Evolutionary conservation across 345 rosid genomes (phyloP), one percentile per base, ranked within the genome.

Genomic region (Eucalyptus marginata): DNA sequence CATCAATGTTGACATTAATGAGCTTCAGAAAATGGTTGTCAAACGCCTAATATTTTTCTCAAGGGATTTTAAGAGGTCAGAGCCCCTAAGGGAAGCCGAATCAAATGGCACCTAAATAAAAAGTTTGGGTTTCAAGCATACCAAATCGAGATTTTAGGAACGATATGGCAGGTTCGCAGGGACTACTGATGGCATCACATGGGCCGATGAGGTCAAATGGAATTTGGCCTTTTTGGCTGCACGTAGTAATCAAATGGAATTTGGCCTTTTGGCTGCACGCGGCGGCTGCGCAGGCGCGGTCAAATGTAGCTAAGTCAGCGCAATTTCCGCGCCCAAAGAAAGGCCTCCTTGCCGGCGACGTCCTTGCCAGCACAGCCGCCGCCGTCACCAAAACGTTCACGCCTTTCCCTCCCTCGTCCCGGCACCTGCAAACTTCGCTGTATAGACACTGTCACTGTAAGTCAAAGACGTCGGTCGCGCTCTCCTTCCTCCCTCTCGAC

Each of bases 141-240:
- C 24, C 7, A 1, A 8, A 5, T 0, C 7, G 4, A 9, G 36
- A 36, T 3, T 33, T 9, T 33, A 18, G 7, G 4, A 4, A 3
- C 6, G 4, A 10, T 3, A 4, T 3, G 3, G 24, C 25, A 18
- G 14, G 7, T 71, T 3, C 2, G 40, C 10, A 3, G 43, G 13
- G 80, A 16, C 40, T 16, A 68, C 20, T 16, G n/a, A 59, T 68
- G 43, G 2, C 7, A 36, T 18, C 22, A 7, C 58, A 52, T 18
- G 56, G 56, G 56, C 56, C 24, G 3, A 52, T 3, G 25, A 52
- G 58, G 58, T 16, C 54, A 17, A 51, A 51, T 1, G 54, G 54
- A 16, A 51, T 51, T 17, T 51, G 22, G 22, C 3, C 56, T 56
- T 56, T 8, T 0, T 54, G 58, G 58, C 58, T 54, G 58, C 58